phyloP scores from a whole-genome alignment of 2,329 filamentous ascomycete species.

The Beauveria sp. region DNA sequence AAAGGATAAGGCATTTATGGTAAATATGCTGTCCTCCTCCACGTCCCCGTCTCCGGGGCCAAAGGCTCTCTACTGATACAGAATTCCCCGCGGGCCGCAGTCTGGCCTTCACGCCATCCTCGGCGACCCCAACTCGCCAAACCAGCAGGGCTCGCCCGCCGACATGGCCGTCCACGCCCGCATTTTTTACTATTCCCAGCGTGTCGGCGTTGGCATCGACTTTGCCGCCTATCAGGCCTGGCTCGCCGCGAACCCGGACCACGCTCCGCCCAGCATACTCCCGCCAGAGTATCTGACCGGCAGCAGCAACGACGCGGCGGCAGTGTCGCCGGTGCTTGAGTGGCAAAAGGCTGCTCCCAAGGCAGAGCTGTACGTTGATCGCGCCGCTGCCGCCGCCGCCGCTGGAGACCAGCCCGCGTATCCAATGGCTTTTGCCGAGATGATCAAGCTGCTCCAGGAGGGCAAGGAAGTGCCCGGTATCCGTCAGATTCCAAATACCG shows the following conservation, averaged over 20 bases:
- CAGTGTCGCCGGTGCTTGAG: constrained; percentile 20
- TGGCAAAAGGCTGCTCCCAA: constrained; percentile 46
- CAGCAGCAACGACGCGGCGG: constrained; percentile 6
- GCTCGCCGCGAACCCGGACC: constrained; percentile 33
- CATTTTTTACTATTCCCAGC: constrained; percentile 55
- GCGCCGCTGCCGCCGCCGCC: constrained; percentile 19
- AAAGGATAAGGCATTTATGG: constrained; percentile 61
- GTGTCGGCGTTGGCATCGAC: constrained; percentile 48
- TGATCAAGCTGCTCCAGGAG: constrained; percentile 75
- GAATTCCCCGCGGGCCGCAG: constrained; percentile 21
- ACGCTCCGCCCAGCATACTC: constrained; percentile 28
- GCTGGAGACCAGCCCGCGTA: constrained; percentile 56
- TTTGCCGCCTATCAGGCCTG: constrained; percentile 62
- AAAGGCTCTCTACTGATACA: not conserved
- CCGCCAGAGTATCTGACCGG: constrained; percentile 24
- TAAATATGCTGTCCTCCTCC: constrained; percentile 20
- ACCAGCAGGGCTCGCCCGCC: constrained; percentile 40
- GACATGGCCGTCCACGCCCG: constrained; percentile 60
- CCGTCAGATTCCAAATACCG: constrained; percentile 72
- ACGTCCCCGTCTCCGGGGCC: not conserved
- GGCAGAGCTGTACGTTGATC: constrained; percentile 38
- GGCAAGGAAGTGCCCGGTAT: constrained; percentile 83
- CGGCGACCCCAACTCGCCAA: constrained; percentile 38
- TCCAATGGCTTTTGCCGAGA: constrained; percentile 74
- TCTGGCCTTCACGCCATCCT: constrained; percentile 58